phyloP scores from a whole-genome alignment of 1,284 basidiomycete species.

The Leccinum fuscescens region DNA sequence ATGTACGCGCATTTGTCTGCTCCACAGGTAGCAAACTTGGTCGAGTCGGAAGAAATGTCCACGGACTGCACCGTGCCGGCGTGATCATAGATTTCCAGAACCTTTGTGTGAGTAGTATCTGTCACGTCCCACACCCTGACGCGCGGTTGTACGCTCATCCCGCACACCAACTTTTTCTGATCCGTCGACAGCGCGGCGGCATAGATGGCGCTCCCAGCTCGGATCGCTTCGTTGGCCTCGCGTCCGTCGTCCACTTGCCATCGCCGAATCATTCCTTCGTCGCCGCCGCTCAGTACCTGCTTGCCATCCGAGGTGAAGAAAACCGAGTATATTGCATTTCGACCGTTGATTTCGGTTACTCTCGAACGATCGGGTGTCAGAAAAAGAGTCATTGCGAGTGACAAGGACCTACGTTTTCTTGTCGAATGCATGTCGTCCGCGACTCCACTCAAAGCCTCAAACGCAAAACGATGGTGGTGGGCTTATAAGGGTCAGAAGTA shows the following conservation, averaged over 20 bases:
- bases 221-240: neutral
- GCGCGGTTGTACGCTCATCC: neutral
- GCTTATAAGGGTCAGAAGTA: neutral
- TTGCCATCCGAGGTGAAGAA: neutral
- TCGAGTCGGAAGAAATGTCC: neutral
- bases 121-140: neutral
- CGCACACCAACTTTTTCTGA: neutral
- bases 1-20: neutral
- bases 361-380: neutral
- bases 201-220: neutral
- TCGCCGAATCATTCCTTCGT: neutral
- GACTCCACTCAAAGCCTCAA: neutral
- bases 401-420: neutral
- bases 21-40: neutral
- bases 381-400: neutral
- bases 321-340: neutral
- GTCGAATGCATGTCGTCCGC: neutral
- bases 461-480: neutral
- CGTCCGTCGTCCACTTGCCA: neutral
- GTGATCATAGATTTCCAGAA: neutral
- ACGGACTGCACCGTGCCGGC: neutral
- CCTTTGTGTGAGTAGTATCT: neutral
- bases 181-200: neutral
- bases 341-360: neutral
- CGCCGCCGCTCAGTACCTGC: neutral